phyloP scores from a whole-genome alignment of 306 rosid species.

The Inga laurina region DNA sequence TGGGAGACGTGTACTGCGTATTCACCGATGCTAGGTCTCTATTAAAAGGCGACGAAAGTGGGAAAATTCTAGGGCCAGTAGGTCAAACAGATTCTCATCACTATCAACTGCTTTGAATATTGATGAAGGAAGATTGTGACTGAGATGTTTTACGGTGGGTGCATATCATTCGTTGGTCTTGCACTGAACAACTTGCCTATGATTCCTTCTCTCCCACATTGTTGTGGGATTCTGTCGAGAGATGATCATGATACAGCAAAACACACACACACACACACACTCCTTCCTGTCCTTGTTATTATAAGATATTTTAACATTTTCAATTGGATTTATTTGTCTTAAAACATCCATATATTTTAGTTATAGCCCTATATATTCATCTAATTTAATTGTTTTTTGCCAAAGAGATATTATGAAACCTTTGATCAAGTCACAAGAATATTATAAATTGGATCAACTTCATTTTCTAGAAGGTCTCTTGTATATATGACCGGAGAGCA shows the following conservation, averaged over 20 bases:
- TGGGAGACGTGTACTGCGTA: conserved; percentile 39
- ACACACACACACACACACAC: too few species aligned
- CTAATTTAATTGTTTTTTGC: too few species aligned
- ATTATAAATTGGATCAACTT: too few species aligned
- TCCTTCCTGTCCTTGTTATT: too few species aligned
- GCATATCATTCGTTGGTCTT: conserved; percentile 46
- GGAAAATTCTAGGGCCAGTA: conserved; percentile 27
- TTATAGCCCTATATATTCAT: too few species aligned
- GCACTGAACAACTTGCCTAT: conserved; percentile 60
- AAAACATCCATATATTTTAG: too few species aligned
- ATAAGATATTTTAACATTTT: too few species aligned
- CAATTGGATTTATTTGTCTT: too few species aligned
- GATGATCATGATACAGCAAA: not conserved
- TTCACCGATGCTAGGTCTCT: conserved; percentile 27
- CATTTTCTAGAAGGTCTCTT: too few species aligned
- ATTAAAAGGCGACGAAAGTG: conserved; percentile 26
- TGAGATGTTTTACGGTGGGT: conserved; percentile 45
- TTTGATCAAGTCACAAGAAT: too few species aligned
- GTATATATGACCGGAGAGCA: too few species aligned
- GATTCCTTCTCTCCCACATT: conserved; percentile 56
- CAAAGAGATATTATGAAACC: too few species aligned
- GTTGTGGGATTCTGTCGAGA: not conserved
- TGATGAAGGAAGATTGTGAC: conserved; percentile 43
- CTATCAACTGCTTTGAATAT: conserved; percentile 56
- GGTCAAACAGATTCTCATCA: conserved; percentile 69